phyloP scores from a whole-genome alignment of 2,329 filamentous ascomycete species.

The Aspergillus ustus region DNA sequence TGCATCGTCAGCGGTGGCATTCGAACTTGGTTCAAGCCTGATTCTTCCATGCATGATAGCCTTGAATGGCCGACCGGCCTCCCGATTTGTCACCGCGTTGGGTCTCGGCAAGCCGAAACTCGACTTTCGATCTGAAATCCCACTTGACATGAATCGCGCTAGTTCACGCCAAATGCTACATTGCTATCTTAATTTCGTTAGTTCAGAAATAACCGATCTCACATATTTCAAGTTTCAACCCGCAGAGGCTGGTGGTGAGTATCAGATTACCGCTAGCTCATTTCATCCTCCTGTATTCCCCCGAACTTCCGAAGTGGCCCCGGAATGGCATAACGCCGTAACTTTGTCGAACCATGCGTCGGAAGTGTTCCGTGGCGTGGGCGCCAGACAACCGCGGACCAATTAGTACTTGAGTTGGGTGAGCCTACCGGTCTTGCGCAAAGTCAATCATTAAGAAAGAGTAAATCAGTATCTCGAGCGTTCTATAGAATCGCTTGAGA shows the following conservation, averaged over 20 bases:
- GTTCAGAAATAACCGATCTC: background rate
- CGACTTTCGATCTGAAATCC: background rate
- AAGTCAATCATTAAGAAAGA: no score
- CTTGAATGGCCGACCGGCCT: background rate
- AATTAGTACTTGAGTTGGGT: background rate
- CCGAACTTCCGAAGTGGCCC: background rate
- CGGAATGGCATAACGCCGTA: background rate
- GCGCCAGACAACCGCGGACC: background rate
- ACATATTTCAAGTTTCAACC: background rate
- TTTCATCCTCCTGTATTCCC: background rate
- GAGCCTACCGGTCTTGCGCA: no score
- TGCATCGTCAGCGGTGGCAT: conserved; percentile 5
- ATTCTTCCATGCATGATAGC: background rate
- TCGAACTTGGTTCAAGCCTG: background rate
- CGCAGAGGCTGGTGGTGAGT: background rate
- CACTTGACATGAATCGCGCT: background rate
- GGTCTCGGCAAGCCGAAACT: conserved; percentile 11
- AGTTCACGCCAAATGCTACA: background rate
- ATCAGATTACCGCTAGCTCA: background rate
- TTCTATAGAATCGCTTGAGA: no score
- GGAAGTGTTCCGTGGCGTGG: background rate
- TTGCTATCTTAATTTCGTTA: background rate
- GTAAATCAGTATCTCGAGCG: no score
- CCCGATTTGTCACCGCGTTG: conserved; percentile 3
- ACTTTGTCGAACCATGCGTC: background rate